phyloP scores from a whole-genome alignment of 148 eudicot species.

The Chenopodium suecicum region DNA sequence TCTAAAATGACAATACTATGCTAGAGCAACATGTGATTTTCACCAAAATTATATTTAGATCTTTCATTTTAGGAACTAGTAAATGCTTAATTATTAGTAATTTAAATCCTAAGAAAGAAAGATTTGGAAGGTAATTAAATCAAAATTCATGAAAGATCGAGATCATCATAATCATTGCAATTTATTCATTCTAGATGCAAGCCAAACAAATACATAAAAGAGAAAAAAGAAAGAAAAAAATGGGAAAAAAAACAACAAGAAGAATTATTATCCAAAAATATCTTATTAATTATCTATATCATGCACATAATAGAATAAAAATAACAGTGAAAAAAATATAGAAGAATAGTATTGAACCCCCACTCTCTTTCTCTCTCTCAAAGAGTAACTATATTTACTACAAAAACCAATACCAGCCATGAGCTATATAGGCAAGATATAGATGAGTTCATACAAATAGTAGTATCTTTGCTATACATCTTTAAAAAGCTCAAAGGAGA shows the following conservation, averaged over 20 bases:
- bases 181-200: not conserved
- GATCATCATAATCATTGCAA: not conserved
- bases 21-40: no score
- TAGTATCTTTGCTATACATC: slow-evolving; percentile 35
- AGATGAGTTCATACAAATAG: slow-evolving; percentile 31
- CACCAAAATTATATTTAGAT: no score
- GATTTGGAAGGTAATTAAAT: no score
- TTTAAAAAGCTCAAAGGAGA: slow-evolving; percentile 26
- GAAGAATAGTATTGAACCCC: slow-evolving; percentile 8
- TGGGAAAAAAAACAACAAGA: not conserved
- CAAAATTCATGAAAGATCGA: no score
- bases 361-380: not conserved
- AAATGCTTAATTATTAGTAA: not conserved
- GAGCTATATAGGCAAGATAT: slow-evolving; percentile 16
- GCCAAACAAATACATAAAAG: not conserved
- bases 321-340: not conserved
- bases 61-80: not conserved
- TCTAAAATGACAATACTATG: no score
- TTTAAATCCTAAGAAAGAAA: not conserved
- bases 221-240: not conserved
- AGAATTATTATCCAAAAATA: not conserved
- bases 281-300: slow-evolving; percentile 5
- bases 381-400: slow-evolving; percentile 12
- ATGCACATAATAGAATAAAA: slow-evolving; percentile 1
- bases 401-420: slow-evolving; percentile 26